Evolutionary conservation across 1,139 yeast genomes (phyloP).

Genomic region (Pneumocystis carinii): DNA sequence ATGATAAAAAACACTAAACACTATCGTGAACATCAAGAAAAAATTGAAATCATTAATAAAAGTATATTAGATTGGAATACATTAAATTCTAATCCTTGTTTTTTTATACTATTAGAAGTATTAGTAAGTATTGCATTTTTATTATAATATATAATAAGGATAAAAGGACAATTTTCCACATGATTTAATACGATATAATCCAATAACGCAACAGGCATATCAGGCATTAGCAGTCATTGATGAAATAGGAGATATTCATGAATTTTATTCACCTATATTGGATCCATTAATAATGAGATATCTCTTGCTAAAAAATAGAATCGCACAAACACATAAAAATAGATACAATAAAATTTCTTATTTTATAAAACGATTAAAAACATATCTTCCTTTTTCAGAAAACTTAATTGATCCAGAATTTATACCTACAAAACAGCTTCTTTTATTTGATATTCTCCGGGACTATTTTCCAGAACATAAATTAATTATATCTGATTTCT

Average conservation of each 20-base stretch:
- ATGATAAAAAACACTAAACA: constrained; percentile 24
- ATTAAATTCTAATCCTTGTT: constrained; percentile 53
- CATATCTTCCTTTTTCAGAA: constrained; percentile 47
- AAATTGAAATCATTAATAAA: constrained; percentile 52
- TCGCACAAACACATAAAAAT: constrained; percentile 19
- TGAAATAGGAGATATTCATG: constrained; percentile 60
- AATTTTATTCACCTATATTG: constrained; percentile 54
- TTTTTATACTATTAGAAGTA: constrained; percentile 68
- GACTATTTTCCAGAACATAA: constrained; percentile 63
- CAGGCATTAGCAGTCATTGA: constrained; percentile 71
- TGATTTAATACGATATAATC: constrained; percentile 65
- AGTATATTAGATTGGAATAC: constrained; percentile 65
- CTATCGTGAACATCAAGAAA: constrained; percentile 30
- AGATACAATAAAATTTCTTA: constrained; percentile 4
- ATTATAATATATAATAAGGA: background rate
- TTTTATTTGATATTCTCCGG: constrained; percentile 50
- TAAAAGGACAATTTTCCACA: constrained; percentile 57
- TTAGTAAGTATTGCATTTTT: constrained; percentile 23
- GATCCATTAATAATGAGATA: constrained; percentile 46
- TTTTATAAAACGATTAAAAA: constrained; percentile 23
- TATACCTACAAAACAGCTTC: constrained; percentile 60
- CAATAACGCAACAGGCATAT: constrained; percentile 47
- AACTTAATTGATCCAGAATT: constrained; percentile 61
- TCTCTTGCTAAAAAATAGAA: constrained; percentile 39
- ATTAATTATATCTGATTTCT: constrained; percentile 58